Evolutionary conservation across 345 rosid genomes (phyloP), one percentile per base, ranked within the genome.

Genomic region (Theobroma cacao): DNA sequence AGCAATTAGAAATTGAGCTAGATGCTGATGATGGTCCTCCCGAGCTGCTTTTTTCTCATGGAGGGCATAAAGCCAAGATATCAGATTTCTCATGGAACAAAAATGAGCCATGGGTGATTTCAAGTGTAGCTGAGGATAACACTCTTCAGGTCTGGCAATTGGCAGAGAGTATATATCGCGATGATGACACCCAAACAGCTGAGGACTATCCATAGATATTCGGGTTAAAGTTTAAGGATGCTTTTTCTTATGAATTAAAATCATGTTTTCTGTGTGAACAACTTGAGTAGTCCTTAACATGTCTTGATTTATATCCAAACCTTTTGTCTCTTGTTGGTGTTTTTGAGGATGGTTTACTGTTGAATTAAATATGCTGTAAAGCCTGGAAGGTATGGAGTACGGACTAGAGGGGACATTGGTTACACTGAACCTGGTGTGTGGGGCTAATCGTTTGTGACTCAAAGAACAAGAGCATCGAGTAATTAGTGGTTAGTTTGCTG

Each of bases 11-110:
- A 84, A 75, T 88, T 69, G 92, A 89, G 80, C 82, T 92, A 65
- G 97, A 91, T 82, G 94, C 91, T 2, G 92, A 92, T 43, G 97
- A 90, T 77, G 97, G 97, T 64, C 93, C 98, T 45, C 91, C 95
- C 0, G 98, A 94, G 83, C 92, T 93, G 50, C 91, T 93, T 0
- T 94, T 94, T 80, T 88, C 92, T 36, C 98, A 90, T 60, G 98
- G 94, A 56, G 98, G 98, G 56, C 98, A 92, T 84, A 89, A 87
- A 80, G 91, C 92, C 3, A 90, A 89, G 84, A 90, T 95, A 74
- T 88, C 94, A 13, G 98, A 95, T 74, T 92, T 95, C 79, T 87
- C 98, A 34, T 90, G 95, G 95, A 92, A 93, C 89, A 86, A 85
- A 40, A 87, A 84, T 72, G 90, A 88, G 81, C 89, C 91, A 1